phyloP scores from a whole-genome alignment of 768 basidiomycete genomes.

The Naganishia antarctica region DNA sequence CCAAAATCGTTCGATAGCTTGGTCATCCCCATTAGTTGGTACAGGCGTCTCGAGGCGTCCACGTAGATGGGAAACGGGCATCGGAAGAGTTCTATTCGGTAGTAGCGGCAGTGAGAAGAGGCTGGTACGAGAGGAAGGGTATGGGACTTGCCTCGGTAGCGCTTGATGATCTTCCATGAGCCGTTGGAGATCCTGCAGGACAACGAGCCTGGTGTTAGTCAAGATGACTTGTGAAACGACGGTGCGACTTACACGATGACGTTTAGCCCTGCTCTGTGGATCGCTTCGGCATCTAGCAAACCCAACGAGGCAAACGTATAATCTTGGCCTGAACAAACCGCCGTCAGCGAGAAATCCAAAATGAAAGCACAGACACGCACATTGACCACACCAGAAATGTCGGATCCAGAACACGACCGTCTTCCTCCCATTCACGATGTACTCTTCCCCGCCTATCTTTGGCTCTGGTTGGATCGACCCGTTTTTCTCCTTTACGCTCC shows the following conservation, averaged over 20 bases:
- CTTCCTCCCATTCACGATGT: slow-evolving; percentile 26
- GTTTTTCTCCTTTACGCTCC: not conserved
- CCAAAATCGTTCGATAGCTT: slow-evolving; percentile 46
- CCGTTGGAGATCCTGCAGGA: slow-evolving; percentile 42
- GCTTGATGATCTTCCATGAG: slow-evolving; percentile 49
- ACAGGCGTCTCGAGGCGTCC: slow-evolving; percentile 42
- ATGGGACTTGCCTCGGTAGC: slow-evolving; percentile 34
- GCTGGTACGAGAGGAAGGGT: not conserved
- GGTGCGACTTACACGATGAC: slow-evolving; percentile 34
- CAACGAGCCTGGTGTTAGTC: too few relatives aligned
- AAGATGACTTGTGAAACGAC: too few relatives aligned
- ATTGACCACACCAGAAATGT: slow-evolving; percentile 49
- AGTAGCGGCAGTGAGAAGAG: not conserved
- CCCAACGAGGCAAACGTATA: slow-evolving; percentile 43
- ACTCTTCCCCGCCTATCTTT: slow-evolving; percentile 25
- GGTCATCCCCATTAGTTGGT: slow-evolving; percentile 47
- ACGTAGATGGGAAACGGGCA: slow-evolving; percentile 49
- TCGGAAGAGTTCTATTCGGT: slow-evolving; percentile 38
- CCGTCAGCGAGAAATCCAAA: not conserved
- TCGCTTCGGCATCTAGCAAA: slow-evolving; percentile 39
- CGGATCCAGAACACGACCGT: slow-evolving; percentile 49
- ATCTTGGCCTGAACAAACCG: slow-evolving; percentile 36
- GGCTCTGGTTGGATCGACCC: not conserved
- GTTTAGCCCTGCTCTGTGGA: slow-evolving; percentile 39
- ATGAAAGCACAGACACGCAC: slow-evolving; percentile 23